phyloP scores from a whole-genome alignment of 345 rosid genomes.

The Euphorbia lathyris region DNA sequence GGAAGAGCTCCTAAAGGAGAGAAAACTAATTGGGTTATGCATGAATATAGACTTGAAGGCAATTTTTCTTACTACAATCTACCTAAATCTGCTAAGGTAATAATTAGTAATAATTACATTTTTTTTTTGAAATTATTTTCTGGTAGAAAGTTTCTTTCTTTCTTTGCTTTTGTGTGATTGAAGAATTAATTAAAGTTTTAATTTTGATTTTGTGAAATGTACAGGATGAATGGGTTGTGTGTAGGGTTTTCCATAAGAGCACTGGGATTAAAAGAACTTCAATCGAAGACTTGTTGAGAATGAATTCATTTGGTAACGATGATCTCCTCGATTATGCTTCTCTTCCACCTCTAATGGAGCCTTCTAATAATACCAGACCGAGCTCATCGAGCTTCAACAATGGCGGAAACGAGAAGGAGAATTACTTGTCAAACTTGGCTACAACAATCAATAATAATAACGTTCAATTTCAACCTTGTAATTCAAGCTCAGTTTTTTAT shows the following conservation, averaged over 20 bases:
- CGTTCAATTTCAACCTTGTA: constrained; percentile 16
- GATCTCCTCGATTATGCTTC: constrained; percentile 43
- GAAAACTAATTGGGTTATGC: constrained; percentile 96
- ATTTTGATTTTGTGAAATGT: neutral
- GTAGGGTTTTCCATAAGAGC: constrained; percentile 91
- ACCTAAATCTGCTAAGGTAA: constrained; percentile 67
- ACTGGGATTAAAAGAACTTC: constrained; percentile 46
- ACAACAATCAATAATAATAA: constrained; percentile 3
- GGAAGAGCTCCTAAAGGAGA: constrained; percentile 99
- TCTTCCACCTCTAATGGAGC: constrained; percentile 58
- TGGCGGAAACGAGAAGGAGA: constrained; percentile 19
- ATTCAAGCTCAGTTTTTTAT: constrained; percentile 17
- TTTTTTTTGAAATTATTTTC: constrained; percentile 6
- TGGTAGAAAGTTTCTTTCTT: constrained; percentile 39
- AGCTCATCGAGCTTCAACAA: constrained; percentile 26
- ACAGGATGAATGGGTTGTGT: constrained; percentile 97
- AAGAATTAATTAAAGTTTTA: constrained; percentile 22
- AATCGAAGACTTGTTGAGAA: constrained; percentile 33
- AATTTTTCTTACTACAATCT: constrained; percentile 65
- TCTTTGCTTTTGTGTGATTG: constrained; percentile 31
- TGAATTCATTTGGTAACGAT: constrained; percentile 39
- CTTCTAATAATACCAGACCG: constrained; percentile 15
- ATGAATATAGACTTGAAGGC: constrained; percentile 90
- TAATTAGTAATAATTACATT: neutral
- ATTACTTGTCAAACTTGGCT: constrained; percentile 1